Conservation (phyloP, 2,329 filamentous ascomycete genomes). For the Neopestalotiopsis sp. region DNA sequence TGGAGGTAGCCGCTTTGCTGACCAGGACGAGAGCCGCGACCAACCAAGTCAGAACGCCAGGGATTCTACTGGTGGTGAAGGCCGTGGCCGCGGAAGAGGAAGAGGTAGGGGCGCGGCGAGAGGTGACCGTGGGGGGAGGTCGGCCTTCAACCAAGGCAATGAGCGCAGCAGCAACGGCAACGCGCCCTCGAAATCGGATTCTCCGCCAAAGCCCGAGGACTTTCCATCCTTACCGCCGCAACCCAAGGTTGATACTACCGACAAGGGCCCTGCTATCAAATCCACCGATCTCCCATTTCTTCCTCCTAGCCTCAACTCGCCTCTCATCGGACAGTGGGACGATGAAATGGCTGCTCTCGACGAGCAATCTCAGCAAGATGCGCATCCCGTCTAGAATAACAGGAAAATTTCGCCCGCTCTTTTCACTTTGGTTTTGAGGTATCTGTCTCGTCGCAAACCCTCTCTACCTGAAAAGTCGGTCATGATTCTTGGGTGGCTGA, state of each 20-base stretch:
- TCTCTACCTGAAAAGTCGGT: background rate
- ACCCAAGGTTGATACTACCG: conserved; percentile 33
- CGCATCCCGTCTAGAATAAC: conserved; percentile 6
- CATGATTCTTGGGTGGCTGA: background rate
- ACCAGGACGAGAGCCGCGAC: conserved; percentile 33
- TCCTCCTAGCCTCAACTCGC: conserved; percentile 38
- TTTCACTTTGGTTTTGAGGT: background rate
- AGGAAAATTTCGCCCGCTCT: background rate
- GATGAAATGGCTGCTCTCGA: conserved; percentile 63
- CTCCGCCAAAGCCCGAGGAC: conserved; percentile 40
- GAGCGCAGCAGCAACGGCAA: conserved; percentile 23
- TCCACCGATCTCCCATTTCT: conserved; percentile 26
- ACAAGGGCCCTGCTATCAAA: conserved; percentile 18
- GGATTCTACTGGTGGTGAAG: conserved; percentile 37
- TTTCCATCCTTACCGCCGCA: conserved; percentile 45
- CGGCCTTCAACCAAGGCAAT: conserved; percentile 26
- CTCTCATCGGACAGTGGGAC: conserved; percentile 56
- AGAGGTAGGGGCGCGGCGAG: conserved; percentile 36
- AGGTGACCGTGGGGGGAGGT: conserved; percentile 34
- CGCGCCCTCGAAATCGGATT: conserved; percentile 24
- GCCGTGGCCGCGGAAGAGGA: conserved; percentile 38
- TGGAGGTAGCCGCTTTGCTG: conserved; percentile 48
- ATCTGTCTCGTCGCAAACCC: background rate
- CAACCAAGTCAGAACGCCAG: conserved; percentile 14
- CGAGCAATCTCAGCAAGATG: conserved; percentile 21